Percentiles rank a stretch among this genome's conserved stretches.
phyloP scores from a whole-genome alignment of 495 filamentous ascomycete genomes.

The Lindgomyces ingoldianus region DNA sequence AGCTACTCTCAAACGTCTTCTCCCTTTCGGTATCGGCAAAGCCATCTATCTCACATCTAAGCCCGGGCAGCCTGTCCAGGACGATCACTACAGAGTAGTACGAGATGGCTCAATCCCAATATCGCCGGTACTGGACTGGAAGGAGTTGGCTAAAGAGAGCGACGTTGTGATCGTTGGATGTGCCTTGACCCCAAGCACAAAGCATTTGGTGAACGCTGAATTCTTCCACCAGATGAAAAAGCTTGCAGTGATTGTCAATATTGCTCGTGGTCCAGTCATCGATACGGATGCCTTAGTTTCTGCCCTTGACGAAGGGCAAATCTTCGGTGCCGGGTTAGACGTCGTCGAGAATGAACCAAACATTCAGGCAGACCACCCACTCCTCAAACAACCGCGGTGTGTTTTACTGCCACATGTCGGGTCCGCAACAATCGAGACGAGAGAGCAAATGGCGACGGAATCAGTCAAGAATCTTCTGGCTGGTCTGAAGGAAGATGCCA shows the following conservation, averaged over 20 bases:
- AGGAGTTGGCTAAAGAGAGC: constrained; percentile 25
- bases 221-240: constrained; percentile 33
- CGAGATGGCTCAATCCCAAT: constrained; percentile 5
- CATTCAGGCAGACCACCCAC: constrained; percentile 25
- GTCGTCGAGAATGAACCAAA: constrained; percentile 35
- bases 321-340: constrained; percentile 31
- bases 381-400: constrained; percentile 28
- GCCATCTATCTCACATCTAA: constrained; percentile 20
- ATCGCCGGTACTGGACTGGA: constrained; percentile 18
- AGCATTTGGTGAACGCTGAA: constrained; percentile 23
- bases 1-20: constrained; percentile 24
- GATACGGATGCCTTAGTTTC: constrained; percentile 28
- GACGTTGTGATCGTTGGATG: constrained; percentile 30
- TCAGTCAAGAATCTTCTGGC: constrained; percentile 31
- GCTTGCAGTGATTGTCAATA: constrained; percentile 26
- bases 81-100: constrained; percentile 18
- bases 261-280: constrained; percentile 28
- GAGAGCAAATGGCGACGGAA: constrained; percentile 29
- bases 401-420: constrained; percentile 31
- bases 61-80: constrained; percentile 18
- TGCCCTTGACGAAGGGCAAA: constrained; percentile 21
- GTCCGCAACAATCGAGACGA: constrained; percentile 21
- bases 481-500: constrained; percentile 22
- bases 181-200: constrained; percentile 22
- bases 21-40: constrained; percentile 24